phyloP scores from a whole-genome alignment of 1,139 yeast species.

The Protomyces inouyei region DNA sequence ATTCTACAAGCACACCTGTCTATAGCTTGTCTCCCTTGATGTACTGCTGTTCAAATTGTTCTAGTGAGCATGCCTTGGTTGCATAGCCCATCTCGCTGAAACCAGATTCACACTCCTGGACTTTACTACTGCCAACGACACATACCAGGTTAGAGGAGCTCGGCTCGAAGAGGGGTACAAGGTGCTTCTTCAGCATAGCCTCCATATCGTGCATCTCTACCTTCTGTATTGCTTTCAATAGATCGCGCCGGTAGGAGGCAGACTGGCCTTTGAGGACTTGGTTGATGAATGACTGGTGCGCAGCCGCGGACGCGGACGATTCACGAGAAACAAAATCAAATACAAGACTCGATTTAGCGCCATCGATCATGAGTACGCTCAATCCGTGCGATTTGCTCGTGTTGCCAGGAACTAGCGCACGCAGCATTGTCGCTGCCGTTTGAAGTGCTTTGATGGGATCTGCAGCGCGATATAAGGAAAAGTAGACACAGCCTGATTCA shows the following conservation, averaged over 20 bases:
- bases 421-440: conserved; percentile 64
- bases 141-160: conserved; percentile 6
- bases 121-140: conserved; percentile 5
- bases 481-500: conserved; percentile 65
- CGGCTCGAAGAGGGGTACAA: conserved; percentile 14
- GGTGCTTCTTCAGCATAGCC: conserved; percentile 10
- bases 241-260: conserved; percentile 35
- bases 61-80: conserved; percentile 4
- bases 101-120: background rate
- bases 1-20: background rate
- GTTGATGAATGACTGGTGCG: conserved; percentile 23
- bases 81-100: conserved; percentile 9
- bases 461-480: conserved; percentile 73
- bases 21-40: background rate
- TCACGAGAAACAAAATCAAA: conserved; percentile 35
- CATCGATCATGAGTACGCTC: conserved; percentile 22
- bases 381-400: background rate
- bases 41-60: conserved; percentile 13
- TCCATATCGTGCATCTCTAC: conserved; percentile 16
- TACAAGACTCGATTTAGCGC: conserved; percentile 27
- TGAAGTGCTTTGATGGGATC: conserved; percentile 54
- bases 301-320: conserved; percentile 32
- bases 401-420: conserved; percentile 60
- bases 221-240: conserved; percentile 27
- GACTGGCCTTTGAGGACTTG: conserved; percentile 39